Base-by-base conservation (phyloP, 1,139 yeast genomes). In the Candida sanyaensis region DNA sequence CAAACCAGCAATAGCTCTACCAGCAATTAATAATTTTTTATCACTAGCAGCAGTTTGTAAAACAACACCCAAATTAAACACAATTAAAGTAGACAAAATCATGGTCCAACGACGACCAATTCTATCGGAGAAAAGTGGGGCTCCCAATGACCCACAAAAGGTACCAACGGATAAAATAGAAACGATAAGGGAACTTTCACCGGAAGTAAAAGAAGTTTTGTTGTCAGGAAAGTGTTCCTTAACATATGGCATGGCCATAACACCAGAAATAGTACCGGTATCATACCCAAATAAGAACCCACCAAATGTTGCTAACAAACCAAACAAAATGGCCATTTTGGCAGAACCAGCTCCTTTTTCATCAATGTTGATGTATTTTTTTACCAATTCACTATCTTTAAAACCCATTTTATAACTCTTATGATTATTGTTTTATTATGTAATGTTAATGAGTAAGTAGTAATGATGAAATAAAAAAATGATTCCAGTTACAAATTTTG, bases 211-310 rank as follows among this genome's bases (percentile, higher is more conserved):
- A 9, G 39, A 49, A 9, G 29, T 34, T 9, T 39, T 36, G 38
- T 44, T 42, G n/a, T 42, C 28, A 13, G 76, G 73, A 58, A 85
- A 87, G 55, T 80, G 72, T 36, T 64, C 60, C 46, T 67, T 70
- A 63, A 84, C 90, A 57, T 82, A 83, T 4, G 79, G 68, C 88
- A 86, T 85, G 59, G 83, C 84, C 61, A 86, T 78, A 58, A 87
- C 84, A 60, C 96, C 96, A 34, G 87, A 80, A 61, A 86, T 85
- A 56, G 90, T 84, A 69, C 92, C 91, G 29, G 91, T 84, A 69
- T 85, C 91, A 79, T 84, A 85, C 55, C 91, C 91, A 62, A 78
- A 86, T 52, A 84, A 81, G 59, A 83, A 55, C 60, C 89, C 89
- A 68, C 87, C 88, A 56, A 83, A 81, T 51, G 88, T 86, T 49